Percentiles rank a stretch among this genome's conserved stretches.
phyloP scores from a whole-genome alignment of 1,284 basidiomycete genomes.

The Leccinum subrobustum region DNA sequence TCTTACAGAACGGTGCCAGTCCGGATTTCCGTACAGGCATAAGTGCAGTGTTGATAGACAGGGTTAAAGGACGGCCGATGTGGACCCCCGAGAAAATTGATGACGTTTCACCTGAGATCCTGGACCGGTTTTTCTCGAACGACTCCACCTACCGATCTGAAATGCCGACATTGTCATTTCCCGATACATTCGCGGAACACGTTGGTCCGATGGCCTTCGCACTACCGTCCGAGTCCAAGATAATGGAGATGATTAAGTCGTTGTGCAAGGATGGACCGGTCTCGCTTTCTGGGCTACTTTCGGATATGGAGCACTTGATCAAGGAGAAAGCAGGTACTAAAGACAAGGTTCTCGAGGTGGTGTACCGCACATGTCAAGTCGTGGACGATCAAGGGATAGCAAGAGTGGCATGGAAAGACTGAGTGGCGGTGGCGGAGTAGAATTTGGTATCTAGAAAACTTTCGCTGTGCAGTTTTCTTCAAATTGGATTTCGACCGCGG shows the following conservation, averaged over 20 bases:
- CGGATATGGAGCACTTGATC: slow-evolving; percentile 48
- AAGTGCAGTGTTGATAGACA: slow-evolving; percentile 70
- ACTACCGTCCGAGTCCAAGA: slow-evolving; percentile 68
- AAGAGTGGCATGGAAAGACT: slow-evolving; percentile 59
- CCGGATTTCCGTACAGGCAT: slow-evolving; percentile 86
- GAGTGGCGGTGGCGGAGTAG: not conserved
- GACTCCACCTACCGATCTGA: slow-evolving; percentile 46
- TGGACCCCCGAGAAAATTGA: slow-evolving; percentile 67
- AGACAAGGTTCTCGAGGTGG: slow-evolving; percentile 75
- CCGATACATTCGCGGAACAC: slow-evolving; percentile 34
- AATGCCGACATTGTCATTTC: slow-evolving; percentile 50
- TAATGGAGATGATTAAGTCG: slow-evolving; percentile 57
- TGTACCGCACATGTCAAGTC: slow-evolving; percentile 57
- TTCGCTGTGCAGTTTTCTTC: not conserved
- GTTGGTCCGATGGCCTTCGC: slow-evolving; percentile 52
- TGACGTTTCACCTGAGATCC: slow-evolving; percentile 57
- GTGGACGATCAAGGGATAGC: slow-evolving; percentile 55
- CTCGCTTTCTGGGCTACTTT: slow-evolving; percentile 58
- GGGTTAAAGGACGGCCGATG: slow-evolving; percentile 46
- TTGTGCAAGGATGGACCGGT: slow-evolving; percentile 56
- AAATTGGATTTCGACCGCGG: slow-evolving; percentile 3
- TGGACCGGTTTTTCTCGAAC: slow-evolving; percentile 58
- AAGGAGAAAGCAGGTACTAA: slow-evolving; percentile 66
- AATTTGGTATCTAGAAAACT: not conserved
- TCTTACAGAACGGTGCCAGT: slow-evolving; percentile 63